Base-by-base conservation (phyloP, 164 flowering plant genomes). In the Platanus orientalis region DNA sequence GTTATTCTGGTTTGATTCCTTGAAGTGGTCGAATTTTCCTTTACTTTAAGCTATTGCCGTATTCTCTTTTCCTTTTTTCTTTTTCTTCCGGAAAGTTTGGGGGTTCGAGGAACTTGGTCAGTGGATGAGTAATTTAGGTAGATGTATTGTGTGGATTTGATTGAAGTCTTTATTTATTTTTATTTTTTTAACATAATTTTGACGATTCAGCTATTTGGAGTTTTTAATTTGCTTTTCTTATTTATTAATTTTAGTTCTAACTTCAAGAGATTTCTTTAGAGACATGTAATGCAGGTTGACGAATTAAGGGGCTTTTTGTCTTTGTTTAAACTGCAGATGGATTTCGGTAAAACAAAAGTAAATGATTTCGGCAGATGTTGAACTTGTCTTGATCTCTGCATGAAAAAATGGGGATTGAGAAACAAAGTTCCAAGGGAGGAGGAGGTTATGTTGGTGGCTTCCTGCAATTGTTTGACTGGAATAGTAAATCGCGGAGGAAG, bases 381-480 rank as follows among this genome's bases (percentile, higher is more conserved):
- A 45, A 58, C 55, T 52, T 54, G 45, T 63, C 11, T 63, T 67
- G 58, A 30, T 30, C 49, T 61, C 48, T 62, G 53, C 57, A 34
- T 68, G 50, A 54, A 2, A 23, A 57, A 60, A 87, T 89, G 91
- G 86, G 84, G 32, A 68, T 63, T 52, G 89, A 89, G 45, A 89
- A 75, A 72, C 85, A 82, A 63, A 65, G 78, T 58, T 75, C 82
- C 13, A 89, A 79, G 69, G 65, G 70, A 51, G 84, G 87, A 28
- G 85, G 80, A 66, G 73, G 87, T 21, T 84, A 87, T 79, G 90
- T 81, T 48, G 98, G 96, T 48, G 89, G 92, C 25, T 89, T 94
- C 59, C 75, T 90, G 58, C 92, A 94, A 72, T 62, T 94, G 57
- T 94, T 94, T 74, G 98, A 94, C 69, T 91, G 98, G 97, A 89